Evolutionary conservation across 2,329 filamentous ascomycete species (phyloP).

Genomic region (Cercospora sesami): DNA sequence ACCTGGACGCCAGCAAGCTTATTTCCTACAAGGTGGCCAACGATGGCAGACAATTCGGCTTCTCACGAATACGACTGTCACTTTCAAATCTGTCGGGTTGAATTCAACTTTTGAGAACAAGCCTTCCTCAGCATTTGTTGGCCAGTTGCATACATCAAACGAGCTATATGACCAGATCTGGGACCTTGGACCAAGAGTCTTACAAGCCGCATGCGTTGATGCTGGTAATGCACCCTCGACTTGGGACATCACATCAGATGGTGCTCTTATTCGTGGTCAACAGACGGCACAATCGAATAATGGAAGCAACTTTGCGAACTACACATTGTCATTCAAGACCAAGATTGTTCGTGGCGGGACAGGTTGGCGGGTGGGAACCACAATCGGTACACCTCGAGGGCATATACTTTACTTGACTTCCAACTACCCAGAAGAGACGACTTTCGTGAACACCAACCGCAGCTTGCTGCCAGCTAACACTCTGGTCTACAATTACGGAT

Average conservation of each 20-base stretch:
- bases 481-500: constrained; percentile 41
- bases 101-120: constrained; percentile 34
- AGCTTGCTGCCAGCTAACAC: constrained; percentile 42
- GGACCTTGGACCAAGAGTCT: constrained; percentile 42
- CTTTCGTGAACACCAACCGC: constrained; percentile 41
- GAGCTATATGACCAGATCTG: constrained; percentile 41
- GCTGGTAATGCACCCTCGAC: constrained; percentile 41
- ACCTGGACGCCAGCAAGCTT: constrained; percentile 35
- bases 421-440: constrained; percentile 30
- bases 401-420: constrained; percentile 33
- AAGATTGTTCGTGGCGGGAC: constrained; percentile 44
- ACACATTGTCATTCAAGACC: constrained; percentile 42
- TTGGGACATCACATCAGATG: constrained; percentile 41
- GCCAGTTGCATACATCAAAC: constrained; percentile 38
- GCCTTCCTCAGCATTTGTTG: constrained; percentile 33
- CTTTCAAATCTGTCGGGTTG: constrained; percentile 39
- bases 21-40: constrained; percentile 46
- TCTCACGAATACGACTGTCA: constrained; percentile 39
- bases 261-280: constrained; percentile 41
- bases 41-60: constrained; percentile 45
- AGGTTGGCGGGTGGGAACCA: constrained; percentile 42
- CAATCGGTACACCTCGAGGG: constrained; percentile 19
- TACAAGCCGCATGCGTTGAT: constrained; percentile 42
- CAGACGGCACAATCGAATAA: constrained; percentile 35
- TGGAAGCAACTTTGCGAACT: constrained; percentile 36